phyloP scores from a whole-genome alignment of 1,284 basidiomycete species.

The Singerocomus rubriflavus region DNA sequence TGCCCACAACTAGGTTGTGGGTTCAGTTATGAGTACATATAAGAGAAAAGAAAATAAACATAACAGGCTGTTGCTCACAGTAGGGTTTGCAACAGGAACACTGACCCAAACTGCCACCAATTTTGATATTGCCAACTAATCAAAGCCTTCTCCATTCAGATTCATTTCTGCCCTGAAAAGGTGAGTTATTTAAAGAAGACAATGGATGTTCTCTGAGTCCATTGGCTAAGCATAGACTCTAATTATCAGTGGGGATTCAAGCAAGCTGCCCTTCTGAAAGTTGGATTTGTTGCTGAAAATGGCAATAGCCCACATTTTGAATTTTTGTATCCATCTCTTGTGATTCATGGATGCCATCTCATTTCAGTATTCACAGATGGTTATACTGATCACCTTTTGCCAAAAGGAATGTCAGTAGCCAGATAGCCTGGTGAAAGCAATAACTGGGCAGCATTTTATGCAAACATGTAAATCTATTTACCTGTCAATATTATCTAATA shows the following conservation, averaged over 20 bases:
- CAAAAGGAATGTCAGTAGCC: background rate
- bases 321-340: slow-evolving; percentile 13
- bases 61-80: too few species aligned
- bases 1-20: too few species aligned
- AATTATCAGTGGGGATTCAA: background rate
- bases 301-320: slow-evolving; percentile 3
- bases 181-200: too few species aligned
- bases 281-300: slow-evolving; percentile 8
- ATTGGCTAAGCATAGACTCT: too few species aligned
- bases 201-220: too few species aligned
- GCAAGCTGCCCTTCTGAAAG: slow-evolving; percentile 4
- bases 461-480: background rate
- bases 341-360: slow-evolving; percentile 12
- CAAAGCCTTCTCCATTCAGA: background rate
- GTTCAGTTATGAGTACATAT: too few species aligned
- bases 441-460: background rate
- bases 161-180: background rate
- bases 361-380: slow-evolving; percentile 11
- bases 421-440: background rate
- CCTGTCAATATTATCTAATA: too few species aligned
- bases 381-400: background rate
- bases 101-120: slow-evolving; percentile 13
- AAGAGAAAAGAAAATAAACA: too few species aligned
- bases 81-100: too few species aligned
- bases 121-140: background rate